Evolutionary conservation across 2,329 filamentous ascomycete species (phyloP).

Genomic region (Nemania abortiva): DNA sequence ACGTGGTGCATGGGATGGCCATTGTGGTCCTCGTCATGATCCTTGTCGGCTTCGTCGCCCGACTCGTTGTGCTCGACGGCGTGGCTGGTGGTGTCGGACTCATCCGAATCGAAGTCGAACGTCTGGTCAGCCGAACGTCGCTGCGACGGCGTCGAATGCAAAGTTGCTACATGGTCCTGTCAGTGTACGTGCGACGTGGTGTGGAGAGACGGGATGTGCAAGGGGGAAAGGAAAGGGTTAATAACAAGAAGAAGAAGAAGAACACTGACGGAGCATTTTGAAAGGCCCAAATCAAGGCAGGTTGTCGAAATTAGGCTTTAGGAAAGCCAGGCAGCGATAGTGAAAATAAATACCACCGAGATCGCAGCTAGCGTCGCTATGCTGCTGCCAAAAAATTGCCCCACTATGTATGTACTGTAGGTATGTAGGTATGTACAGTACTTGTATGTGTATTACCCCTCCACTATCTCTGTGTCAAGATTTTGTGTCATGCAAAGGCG

Average conservation of each 20-base stretch:
- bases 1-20: conserved; percentile 10
- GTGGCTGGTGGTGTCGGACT: conserved; percentile 52
- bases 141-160: conserved; percentile 54
- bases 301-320: conserved; percentile 4
- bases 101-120: conserved; percentile 54
- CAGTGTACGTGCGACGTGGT: conserved; percentile 27
- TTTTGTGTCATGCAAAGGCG: too few relatives aligned
- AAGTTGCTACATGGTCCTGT: conserved; percentile 38
- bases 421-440: too few relatives aligned
- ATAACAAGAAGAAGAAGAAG: conserved; percentile 14
- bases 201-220: conserved; percentile 12
- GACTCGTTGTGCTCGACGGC: conserved; percentile 50
- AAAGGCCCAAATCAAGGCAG: background rate
- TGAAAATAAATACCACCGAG: background rate
- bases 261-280: conserved; percentile 38
- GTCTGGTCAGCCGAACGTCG: conserved; percentile 49
- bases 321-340: background rate
- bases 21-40: conserved; percentile 42
- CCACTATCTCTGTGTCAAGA: too few relatives aligned
- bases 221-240: background rate
- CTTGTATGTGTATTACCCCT: too few relatives aligned
- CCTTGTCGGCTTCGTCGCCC: conserved; percentile 49
- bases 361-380: background rate
- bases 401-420: too few relatives aligned
- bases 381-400: conserved; percentile 2